Percentiles rank a stretch among this genome's conserved stretches.
phyloP scores from a whole-genome alignment of 805 yeast species.

The Kodamaea leandrae region DNA sequence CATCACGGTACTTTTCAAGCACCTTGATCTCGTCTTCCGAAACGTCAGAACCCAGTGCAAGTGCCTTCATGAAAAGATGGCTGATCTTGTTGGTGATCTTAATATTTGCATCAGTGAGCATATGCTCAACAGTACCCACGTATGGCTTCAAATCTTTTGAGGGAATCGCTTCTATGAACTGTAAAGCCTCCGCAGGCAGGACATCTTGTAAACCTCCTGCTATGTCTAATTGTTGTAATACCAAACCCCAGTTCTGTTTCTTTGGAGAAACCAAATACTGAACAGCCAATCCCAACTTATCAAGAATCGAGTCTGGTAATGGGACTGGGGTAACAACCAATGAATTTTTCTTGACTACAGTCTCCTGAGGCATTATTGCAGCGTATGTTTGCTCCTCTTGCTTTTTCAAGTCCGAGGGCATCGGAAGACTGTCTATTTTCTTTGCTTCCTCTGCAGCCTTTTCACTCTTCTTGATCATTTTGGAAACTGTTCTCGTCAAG shows the following conservation, averaged over 20 bases:
- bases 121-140: conserved; percentile 34
- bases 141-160: conserved; percentile 28
- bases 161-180: conserved; percentile 43
- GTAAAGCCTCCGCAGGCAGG: conserved; percentile 30
- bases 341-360: conserved; percentile 16
- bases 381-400: neutral
- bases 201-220: conserved; percentile 38
- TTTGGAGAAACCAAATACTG: conserved; percentile 38
- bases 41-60: conserved; percentile 24
- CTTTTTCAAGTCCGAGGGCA: neutral
- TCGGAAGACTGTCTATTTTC: neutral
- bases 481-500: conserved; percentile 30
- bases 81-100: conserved; percentile 30
- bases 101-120: conserved; percentile 36
- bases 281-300: conserved; percentile 38
- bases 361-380: neutral
- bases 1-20: conserved; percentile 33
- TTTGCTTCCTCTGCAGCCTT: conserved; percentile 13
- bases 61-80: conserved; percentile 36
- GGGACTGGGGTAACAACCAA: conserved; percentile 19
- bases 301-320: conserved; percentile 37
- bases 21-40: conserved; percentile 19
- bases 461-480: conserved; percentile 20
- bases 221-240: conserved; percentile 35
- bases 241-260: conserved; percentile 48